Percentiles rank a stretch among this genome's conserved stretches.
These are phyloP conservation scores for Triangularia verruculosa DNA, from an alignment of 2,329 filamentous ascomycete genomes.

Conservation along the genomic window DNA sequence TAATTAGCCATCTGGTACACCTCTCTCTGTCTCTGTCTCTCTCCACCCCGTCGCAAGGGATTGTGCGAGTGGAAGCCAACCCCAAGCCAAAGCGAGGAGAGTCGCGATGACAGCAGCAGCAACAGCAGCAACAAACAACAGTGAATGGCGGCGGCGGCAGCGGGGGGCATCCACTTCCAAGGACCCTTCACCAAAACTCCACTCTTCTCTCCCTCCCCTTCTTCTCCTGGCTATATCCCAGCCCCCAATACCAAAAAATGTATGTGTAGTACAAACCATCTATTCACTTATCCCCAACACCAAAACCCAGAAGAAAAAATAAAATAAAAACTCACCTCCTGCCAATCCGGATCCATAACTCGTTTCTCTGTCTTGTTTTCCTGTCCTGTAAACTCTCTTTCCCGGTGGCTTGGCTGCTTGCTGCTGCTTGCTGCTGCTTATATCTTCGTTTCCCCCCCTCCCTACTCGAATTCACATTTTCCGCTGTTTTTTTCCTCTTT, in stretches of 20 bases:
- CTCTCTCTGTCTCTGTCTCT: background rate
- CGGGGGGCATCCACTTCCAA: background rate
- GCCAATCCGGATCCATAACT: constrained; percentile 65
- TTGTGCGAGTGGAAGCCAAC: background rate
- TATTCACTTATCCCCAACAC: too few relatives aligned
- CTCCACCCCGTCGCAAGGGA: background rate
- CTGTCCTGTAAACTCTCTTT: too few relatives aligned
- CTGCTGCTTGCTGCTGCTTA: background rate
- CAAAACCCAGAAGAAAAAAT: background rate
- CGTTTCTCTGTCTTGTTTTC: background rate
- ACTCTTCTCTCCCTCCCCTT: background rate
- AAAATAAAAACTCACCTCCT: constrained; percentile 51
- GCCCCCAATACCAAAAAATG: background rate
- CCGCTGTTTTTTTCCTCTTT: too few relatives aligned
- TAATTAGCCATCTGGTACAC: constrained; percentile 10
- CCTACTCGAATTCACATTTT: background rate
- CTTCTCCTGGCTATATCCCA: background rate
- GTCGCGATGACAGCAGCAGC: background rate
- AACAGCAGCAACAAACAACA: background rate
- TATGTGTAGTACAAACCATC: too few relatives aligned
- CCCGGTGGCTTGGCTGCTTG: background rate
- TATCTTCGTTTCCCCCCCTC: background rate
- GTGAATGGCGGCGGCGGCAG: background rate
- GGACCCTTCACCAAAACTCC: background rate
- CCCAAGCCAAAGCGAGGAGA: background rate